phyloP scores from a whole-genome alignment of 2,329 filamentous ascomycete species.

The Ambrosiella xylebori region DNA sequence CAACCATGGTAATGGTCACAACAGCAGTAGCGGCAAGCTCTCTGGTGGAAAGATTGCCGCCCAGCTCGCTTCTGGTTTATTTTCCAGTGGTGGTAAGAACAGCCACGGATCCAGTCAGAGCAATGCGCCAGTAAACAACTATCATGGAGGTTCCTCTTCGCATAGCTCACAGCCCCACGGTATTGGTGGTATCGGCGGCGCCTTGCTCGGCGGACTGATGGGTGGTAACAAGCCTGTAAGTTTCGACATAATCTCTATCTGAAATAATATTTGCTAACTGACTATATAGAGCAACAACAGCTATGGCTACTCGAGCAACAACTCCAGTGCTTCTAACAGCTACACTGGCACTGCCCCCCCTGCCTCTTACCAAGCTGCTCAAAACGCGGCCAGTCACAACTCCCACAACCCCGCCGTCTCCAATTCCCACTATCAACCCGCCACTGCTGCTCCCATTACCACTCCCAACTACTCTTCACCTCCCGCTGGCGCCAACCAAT shows the following conservation, averaged over 20 bases:
- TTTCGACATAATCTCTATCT: conserved; percentile 6
- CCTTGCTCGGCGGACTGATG: conserved; percentile 38
- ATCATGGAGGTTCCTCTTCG: conserved; percentile 17
- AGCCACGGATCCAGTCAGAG: conserved; percentile 27
- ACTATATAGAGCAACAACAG: conserved; percentile 29
- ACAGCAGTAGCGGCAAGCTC: conserved; percentile 22
- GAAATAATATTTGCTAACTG: neutral
- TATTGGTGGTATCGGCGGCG: conserved; percentile 33
- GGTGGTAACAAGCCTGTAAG: conserved; percentile 30
- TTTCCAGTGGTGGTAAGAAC: conserved; percentile 24
- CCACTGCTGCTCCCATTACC: conserved; percentile 17
- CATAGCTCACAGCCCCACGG: conserved; percentile 17
- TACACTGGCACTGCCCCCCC: conserved; percentile 49
- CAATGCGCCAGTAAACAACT: conserved; percentile 15
- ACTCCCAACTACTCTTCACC: conserved; percentile 12
- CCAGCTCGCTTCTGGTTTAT: conserved; percentile 37
- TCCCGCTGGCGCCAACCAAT: neutral
- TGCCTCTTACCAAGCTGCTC: conserved; percentile 34
- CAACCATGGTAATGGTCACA: conserved; percentile 17
- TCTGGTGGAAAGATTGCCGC: conserved; percentile 35
- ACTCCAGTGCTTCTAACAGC: conserved; percentile 30
- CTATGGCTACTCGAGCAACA: conserved; percentile 43
- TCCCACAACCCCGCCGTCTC: conserved; percentile 10
- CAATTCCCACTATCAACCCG: conserved; percentile 6
- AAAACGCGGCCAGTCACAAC: neutral